Base-by-base conservation (phyloP, 257 asterid genomes). In the Nyctanthes arbortristis region DNA sequence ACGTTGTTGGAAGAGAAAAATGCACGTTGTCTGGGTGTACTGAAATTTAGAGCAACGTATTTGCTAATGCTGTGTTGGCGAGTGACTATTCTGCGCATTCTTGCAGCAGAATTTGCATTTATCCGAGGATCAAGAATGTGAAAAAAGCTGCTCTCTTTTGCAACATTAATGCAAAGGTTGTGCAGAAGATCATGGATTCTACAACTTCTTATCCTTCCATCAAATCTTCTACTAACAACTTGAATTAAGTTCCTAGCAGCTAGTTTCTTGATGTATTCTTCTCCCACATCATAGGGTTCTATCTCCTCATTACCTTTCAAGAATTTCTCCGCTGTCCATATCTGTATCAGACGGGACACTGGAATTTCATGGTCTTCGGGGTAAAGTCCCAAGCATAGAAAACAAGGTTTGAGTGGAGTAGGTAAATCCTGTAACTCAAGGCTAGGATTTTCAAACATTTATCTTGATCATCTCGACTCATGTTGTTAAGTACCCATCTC, bases 241-340 rank as follows among this genome's bases (percentile, higher is more conserved):
- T 63, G 71, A 24, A 75, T 28, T 25, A 68, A 56, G 62, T 75
- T 75, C 18, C 71, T 68, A 1, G 75, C 33, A 3, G 18, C 71
- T 13, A 75, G 61, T 29, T 13, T 62, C 52, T 56, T 75, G 28
- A 68, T 10, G 14, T 54, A 68, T 13, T 34, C 37, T 52, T 36
- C 55, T 16, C 70, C 79, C 14, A 68, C 66, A 36, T 52, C 79
- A 45, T 75, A 74, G 9, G 13, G 61, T 13, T 62, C 55, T 12
- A 18, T 10, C 5, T 22, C 68, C 2, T 25, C 36, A 11, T 8
- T 18, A 3, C 29, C 67, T 56, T 25, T 27, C 8, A 61, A 54
- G 55, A 61, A 76, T 35, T 65, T 75, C 72, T 65, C 69, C 9
- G 69, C 80, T 31, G 35, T 52, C 80, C 80, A 65, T 64, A 75